Evolutionary conservation across 106 monocot genomes (phyloP).

Genomic region (Hemerocallis citrina): DNA sequence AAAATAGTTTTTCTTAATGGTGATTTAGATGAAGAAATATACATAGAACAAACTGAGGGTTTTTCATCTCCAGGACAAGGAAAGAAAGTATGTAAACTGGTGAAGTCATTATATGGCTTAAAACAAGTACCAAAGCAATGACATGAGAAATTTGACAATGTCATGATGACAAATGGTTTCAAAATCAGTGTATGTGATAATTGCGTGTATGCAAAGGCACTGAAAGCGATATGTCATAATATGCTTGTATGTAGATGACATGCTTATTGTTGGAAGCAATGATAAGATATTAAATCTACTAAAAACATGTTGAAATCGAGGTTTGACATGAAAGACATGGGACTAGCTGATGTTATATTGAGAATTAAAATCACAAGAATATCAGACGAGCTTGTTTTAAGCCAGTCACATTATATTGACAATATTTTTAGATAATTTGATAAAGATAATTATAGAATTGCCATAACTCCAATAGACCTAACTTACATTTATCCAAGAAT

Average conservation of each 20-base stretch:
- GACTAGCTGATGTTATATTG: no score
- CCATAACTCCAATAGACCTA: no score
- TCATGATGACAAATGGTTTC: background rate
- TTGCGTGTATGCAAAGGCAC: background rate
- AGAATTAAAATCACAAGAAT: no score
- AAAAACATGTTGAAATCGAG: no score
- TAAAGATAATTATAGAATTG: no score
- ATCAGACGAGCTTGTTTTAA: no score
- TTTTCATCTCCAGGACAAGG: background rate
- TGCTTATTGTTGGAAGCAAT: background rate
- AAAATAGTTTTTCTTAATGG: constrained; percentile 4
- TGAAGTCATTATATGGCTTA: constrained; percentile 1
- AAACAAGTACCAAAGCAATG: constrained; percentile 7
- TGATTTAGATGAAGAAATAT: constrained; percentile 7
- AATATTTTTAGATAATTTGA: no score
- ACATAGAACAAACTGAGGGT: constrained; percentile 2
- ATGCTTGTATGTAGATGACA: constrained; percentile 1
- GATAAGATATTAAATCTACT: no score
- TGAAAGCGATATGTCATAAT: background rate
- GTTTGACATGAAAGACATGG: no score
- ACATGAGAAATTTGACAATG: background rate
- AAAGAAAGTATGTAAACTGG: constrained; percentile 3
- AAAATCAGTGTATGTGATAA: background rate
- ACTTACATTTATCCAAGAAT: no score
- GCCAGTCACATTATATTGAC: no score